phyloP scores from a whole-genome alignment of 176 grass and related monocot genomes.

The Alopecurus myosuroides region DNA sequence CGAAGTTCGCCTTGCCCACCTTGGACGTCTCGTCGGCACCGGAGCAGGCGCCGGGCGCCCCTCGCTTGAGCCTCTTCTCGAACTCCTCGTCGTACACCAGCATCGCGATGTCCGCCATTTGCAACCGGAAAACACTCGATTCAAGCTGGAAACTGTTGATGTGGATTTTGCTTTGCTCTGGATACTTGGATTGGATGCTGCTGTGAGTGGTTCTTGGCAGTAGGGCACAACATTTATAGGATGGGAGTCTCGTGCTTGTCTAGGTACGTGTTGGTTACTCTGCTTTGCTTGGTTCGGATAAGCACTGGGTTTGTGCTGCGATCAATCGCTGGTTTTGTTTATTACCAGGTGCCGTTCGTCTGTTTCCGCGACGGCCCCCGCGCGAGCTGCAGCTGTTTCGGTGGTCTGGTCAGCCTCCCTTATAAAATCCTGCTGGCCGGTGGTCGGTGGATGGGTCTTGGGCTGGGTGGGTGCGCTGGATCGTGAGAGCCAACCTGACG shows the following conservation, averaged over 20 bases:
- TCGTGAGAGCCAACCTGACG: neutral
- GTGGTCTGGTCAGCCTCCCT: neutral
- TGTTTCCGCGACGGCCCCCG: neutral
- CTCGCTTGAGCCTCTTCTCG: slow-evolving; percentile 48
- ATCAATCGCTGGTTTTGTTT: neutral
- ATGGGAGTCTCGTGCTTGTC: no score
- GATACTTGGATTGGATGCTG: neutral
- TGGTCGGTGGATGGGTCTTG: neutral
- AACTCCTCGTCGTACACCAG: slow-evolving; percentile 64
- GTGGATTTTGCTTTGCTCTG: neutral
- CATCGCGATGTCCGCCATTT: slow-evolving; percentile 77
- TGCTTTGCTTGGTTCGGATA: neutral
- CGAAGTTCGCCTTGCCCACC: slow-evolving; percentile 33
- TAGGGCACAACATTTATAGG: slow-evolving; percentile 1
- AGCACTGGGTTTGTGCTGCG: neutral
- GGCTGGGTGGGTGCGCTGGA: neutral
- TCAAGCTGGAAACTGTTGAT: neutral
- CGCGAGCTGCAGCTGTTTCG: neutral
- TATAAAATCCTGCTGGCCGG: slow-evolving; percentile 34
- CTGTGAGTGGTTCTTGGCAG: neutral
- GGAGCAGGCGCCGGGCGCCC: neutral
- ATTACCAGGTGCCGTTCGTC: neutral
- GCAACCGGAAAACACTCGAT: neutral
- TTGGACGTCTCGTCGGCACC: slow-evolving; percentile 9
- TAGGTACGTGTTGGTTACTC: neutral